Evolutionary conservation across 1,139 yeast species (phyloP).

Genomic region (Taphrina populina): DNA sequence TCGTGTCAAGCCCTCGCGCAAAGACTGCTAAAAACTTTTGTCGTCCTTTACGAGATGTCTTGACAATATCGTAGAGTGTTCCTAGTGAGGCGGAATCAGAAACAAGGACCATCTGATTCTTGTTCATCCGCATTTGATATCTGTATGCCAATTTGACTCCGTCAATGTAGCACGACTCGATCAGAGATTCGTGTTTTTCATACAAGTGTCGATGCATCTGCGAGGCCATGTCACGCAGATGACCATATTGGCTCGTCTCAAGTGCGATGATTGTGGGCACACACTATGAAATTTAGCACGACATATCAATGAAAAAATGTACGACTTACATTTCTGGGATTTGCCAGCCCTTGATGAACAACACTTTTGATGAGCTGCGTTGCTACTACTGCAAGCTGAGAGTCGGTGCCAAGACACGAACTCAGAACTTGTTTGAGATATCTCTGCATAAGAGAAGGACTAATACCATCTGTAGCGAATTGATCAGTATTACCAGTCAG

Average conservation of each 20-base stretch:
- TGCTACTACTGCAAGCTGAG: conserved; percentile 52
- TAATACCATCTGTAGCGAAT: conserved; percentile 24
- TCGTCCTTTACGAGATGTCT: conserved; percentile 50
- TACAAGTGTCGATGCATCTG: conserved; percentile 57
- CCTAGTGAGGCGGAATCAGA: conserved; percentile 2
- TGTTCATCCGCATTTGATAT: conserved; percentile 46
- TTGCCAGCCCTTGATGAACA: conserved; percentile 65
- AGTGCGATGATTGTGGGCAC: conserved; percentile 70
- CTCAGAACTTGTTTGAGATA: conserved; percentile 54
- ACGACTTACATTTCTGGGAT: conserved; percentile 53
- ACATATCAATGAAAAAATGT: background rate
- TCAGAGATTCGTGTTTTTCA: conserved; percentile 67
- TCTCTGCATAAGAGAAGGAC: conserved; percentile 64
- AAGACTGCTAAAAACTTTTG: conserved; percentile 51
- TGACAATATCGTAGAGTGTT: conserved; percentile 51
- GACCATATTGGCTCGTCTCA: conserved; percentile 54
- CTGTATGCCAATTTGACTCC: conserved; percentile 60
- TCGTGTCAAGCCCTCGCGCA: conserved; percentile 47
- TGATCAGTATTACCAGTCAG: conserved; percentile 24
- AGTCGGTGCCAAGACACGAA: conserved; percentile 53
- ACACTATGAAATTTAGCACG: conserved; percentile 46
- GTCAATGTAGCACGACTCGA: conserved; percentile 63
- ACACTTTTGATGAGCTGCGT: conserved; percentile 58
- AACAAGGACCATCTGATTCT: conserved; percentile 23
- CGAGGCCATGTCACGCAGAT: conserved; percentile 53